Conservation (phyloP, 164 flowering plant genomes). For the Chimonanthus praecox region DNA sequence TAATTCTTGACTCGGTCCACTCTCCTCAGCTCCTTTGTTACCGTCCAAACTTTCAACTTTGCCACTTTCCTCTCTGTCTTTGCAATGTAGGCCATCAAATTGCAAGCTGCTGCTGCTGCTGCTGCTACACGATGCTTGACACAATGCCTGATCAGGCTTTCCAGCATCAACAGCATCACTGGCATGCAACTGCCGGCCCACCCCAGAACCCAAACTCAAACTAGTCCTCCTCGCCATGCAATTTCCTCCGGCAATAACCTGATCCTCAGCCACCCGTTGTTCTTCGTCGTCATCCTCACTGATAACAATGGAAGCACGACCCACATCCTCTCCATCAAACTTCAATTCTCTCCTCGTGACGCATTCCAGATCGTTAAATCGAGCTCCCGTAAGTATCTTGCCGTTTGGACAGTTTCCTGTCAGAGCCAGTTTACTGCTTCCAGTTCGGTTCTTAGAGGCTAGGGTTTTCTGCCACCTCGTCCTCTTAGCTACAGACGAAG, state of each 20-base stretch:
- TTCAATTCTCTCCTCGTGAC: background rate
- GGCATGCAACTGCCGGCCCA: too few relatives aligned
- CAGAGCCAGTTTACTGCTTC: too few relatives aligned
- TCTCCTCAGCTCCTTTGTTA: background rate
- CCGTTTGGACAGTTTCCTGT: too few relatives aligned
- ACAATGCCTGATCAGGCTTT: background rate
- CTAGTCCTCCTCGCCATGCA: conserved; percentile 1
- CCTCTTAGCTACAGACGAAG: too few relatives aligned
- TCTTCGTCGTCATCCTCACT: background rate
- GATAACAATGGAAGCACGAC: too few relatives aligned
- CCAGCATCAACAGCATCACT: background rate
- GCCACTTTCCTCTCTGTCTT: background rate
- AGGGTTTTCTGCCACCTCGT: too few relatives aligned
- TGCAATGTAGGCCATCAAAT: background rate
- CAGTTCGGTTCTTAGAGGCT: too few relatives aligned
- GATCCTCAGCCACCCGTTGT: background rate
- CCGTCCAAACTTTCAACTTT: background rate
- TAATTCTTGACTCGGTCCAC: background rate
- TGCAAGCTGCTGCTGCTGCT: background rate
- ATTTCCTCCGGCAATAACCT: background rate
- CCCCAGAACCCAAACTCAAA: background rate
- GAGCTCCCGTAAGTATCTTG: too few relatives aligned
- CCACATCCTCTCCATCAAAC: background rate
- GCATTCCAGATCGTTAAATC: too few relatives aligned
- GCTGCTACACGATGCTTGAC: background rate